Percentiles rank a stretch among this genome's conserved stretches.
Conservation (phyloP, 495 filamentous ascomycete genomes). For the Bombardia bombarda region DNA sequence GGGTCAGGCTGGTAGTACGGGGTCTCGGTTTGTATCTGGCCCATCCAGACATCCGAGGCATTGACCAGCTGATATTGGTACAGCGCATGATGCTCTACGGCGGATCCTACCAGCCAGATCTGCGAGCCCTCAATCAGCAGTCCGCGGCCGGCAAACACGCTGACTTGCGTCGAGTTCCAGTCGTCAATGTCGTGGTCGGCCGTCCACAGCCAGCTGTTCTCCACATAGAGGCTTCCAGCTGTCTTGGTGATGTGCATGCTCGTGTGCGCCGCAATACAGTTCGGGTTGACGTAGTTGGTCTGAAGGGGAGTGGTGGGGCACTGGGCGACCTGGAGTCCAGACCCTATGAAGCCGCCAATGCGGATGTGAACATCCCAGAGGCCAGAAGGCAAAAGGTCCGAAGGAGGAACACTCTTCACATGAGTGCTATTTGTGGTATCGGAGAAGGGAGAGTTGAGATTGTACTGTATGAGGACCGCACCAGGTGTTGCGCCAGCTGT, state of each 20-base stretch:
- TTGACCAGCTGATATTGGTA: constrained; percentile 79
- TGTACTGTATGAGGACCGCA: constrained; percentile 76
- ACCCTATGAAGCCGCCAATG: constrained; percentile 71
- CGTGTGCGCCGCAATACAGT: constrained; percentile 66
- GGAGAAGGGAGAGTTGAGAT: constrained; percentile 42
- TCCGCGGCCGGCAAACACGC: constrained; percentile 80
- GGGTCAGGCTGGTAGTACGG: constrained; percentile 88
- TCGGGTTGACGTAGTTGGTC: constrained; percentile 39
- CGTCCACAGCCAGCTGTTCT: constrained; percentile 93
- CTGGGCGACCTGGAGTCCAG: constrained; percentile 61
- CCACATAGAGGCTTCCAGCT: constrained; percentile 65
- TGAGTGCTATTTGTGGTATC: constrained; percentile 37
- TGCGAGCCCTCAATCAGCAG: constrained; percentile 59
- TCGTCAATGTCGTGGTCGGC: constrained; percentile 77
- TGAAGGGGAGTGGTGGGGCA: constrained; percentile 58
- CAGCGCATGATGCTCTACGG: constrained; percentile 76
- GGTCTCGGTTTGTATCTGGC: constrained; percentile 80
- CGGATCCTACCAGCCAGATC: constrained; percentile 63
- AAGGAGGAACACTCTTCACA: too few species aligned
- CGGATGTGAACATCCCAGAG: constrained; percentile 92
- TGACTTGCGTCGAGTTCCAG: constrained; percentile 62
- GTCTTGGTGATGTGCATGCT: constrained; percentile 68
- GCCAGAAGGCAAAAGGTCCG: too few species aligned
- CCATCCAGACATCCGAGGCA: constrained; percentile 74
- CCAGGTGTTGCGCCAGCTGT: constrained; percentile 33